Evolutionary conservation across 306 rosid species (phyloP), one percentile per base, ranked within the genome.

Genomic region (Pueraria montana): DNA sequence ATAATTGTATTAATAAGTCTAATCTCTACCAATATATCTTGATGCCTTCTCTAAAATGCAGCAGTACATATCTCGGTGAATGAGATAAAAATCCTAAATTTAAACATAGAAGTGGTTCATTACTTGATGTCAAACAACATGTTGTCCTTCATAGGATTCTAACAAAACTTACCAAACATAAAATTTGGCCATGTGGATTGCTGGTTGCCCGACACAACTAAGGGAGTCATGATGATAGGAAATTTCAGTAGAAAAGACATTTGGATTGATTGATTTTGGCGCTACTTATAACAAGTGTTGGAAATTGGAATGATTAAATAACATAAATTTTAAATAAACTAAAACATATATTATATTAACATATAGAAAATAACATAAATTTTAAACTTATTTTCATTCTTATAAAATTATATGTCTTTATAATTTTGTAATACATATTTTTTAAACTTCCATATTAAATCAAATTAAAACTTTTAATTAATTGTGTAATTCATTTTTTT

Each of bases 131-230:
- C 11, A 53, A 53, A 18, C 21, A 53, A 18, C 61, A 18, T 53
- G 61, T 53, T 8, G 17, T 24, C 66, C 11, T 59, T 59, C 66
- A 59, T 59, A 59, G 66, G 66, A 59, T 59, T 59, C 66, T 59
- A 11, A 3, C 66, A 24, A 59, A 59, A 59, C 36, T 11, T 59
- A 24, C 36, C 66, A 59, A 59, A 24, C 66, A 58, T 23, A 24
- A 11, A 53, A 23, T 11, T 23, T 12, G 36, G 17, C 34, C 36
- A 59, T 59, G 36, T 59, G 17, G 32, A 21, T 23, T 23, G 64
- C 23, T 58, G 64, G 17, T 58, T 58, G 17, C 64, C 64, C 64
- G 32, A 58, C 17, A 58, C 17, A 58, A 1, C 16, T 23, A 58
- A 58, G 16, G 63, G 32, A 23, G 65, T 53, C 26, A 53, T 59